phyloP scores from a whole-genome alignment of 805 yeast genomes.

The Saccharomyces mikatae region DNA sequence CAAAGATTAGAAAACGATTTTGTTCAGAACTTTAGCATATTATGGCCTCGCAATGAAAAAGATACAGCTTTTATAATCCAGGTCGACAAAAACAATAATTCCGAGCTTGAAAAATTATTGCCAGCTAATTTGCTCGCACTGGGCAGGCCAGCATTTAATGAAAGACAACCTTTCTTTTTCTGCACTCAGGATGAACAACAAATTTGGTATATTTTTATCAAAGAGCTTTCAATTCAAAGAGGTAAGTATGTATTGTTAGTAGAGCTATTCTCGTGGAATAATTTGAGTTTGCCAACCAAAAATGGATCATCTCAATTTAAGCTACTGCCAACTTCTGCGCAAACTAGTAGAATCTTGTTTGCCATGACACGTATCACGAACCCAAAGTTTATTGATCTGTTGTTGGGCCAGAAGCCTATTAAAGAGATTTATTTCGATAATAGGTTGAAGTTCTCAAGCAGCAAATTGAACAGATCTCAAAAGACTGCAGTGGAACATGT shows the following conservation, averaged over 20 bases:
- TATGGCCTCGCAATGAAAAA: conserved; percentile 44
- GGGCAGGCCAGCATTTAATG: conserved; percentile 51
- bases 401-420: conserved; percentile 48
- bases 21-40: conserved; percentile 40
- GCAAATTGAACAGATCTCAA: conserved; percentile 51
- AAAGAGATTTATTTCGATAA: conserved; percentile 51
- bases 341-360: conserved; percentile 52
- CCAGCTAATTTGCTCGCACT: conserved; percentile 45
- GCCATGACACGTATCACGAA: conserved; percentile 58
- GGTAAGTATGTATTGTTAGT: conserved; percentile 35
- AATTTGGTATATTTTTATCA: conserved; percentile 55
- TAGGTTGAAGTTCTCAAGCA: conserved; percentile 40
- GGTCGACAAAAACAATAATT: conserved; percentile 16
- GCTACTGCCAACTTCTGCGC: conserved; percentile 55
- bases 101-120: conserved; percentile 41
- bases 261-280: conserved; percentile 53
- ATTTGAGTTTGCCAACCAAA: conserved; percentile 38
- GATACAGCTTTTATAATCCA: conserved; percentile 28
- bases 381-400: conserved; percentile 42
- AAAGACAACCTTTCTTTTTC: conserved; percentile 51
- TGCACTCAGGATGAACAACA: conserved; percentile 40
- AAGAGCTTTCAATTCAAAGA: conserved; percentile 32
- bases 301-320: conserved; percentile 32
- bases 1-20: conserved; percentile 44
- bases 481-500: conserved; percentile 48